These are phyloP conservation scores for Microstegium vimineum DNA, from an alignment of 176 grass and related monocot genomes.

Conservation along the genomic window DNA sequence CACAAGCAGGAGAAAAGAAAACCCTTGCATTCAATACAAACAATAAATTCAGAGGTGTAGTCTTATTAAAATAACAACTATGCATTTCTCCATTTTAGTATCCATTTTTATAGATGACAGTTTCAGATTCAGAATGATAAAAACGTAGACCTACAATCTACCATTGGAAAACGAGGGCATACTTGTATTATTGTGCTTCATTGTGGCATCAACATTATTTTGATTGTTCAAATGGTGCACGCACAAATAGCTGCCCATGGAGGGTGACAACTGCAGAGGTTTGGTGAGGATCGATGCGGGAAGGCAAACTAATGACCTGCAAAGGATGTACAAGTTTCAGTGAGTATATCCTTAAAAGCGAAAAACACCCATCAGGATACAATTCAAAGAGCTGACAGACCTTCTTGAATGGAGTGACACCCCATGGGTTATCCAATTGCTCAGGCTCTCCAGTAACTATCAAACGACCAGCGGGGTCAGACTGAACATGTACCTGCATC, in stretches of 20 bases:
- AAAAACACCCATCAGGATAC: constrained; percentile 1
- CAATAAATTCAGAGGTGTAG: neutral
- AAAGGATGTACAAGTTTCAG: constrained; percentile 21
- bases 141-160: neutral
- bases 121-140: constrained; percentile 2
- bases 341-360: neutral
- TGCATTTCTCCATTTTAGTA: neutral
- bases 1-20: neutral
- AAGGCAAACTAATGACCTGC: constrained; percentile 94
- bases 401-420: constrained; percentile 80
- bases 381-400: constrained; percentile 35
- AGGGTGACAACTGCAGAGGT: constrained; percentile 94
- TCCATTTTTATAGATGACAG: constrained; percentile 7
- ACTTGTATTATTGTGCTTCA: constrained; percentile 29
- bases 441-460: constrained; percentile 89
- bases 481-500: constrained; percentile 93
- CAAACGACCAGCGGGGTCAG: constrained; percentile 88
- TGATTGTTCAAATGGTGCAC: constrained; percentile 71
- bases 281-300: constrained; percentile 85
- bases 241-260: constrained; percentile 92
- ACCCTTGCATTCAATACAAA: neutral
- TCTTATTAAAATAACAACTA: constrained; percentile 8
- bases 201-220: constrained; percentile 25
- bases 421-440: constrained; percentile 75
- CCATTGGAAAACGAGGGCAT: neutral